Conservation (phyloP, 805 yeast genomes). For the Candida montana region DNA sequence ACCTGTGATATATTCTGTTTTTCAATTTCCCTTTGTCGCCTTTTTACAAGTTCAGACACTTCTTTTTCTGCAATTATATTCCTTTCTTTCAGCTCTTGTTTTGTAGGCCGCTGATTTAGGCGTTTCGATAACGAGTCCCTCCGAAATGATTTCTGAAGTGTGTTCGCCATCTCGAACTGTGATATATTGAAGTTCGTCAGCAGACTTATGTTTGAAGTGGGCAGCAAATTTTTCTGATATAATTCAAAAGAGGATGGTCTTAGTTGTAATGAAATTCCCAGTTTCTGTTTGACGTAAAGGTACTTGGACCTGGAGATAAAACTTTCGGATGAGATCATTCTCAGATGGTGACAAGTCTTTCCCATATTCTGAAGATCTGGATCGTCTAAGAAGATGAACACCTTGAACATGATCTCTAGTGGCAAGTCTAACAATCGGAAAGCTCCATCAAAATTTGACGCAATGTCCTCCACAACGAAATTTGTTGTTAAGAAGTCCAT, state of each 20-base stretch:
- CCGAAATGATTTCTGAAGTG: slow-evolving; percentile 15
- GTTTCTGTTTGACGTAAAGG: slow-evolving; percentile 15
- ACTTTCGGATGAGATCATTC: slow-evolving; percentile 17
- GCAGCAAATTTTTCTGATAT: slow-evolving; percentile 18
- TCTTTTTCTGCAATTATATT: slow-evolving; percentile 15
- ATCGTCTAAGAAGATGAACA: slow-evolving; percentile 19
- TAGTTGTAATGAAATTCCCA: slow-evolving; percentile 16
- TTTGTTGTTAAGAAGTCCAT: slow-evolving; percentile 24
- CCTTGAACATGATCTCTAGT: slow-evolving; percentile 20
- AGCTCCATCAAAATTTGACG: slow-evolving; percentile 10
- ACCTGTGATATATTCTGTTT: slow-evolving; percentile 15
- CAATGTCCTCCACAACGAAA: slow-evolving; percentile 12
- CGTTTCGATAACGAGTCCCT: slow-evolving; percentile 16
- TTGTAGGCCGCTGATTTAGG: slow-evolving; percentile 18
- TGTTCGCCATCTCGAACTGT: slow-evolving; percentile 4
- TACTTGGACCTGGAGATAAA: slow-evolving; percentile 19
- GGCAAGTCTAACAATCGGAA: slow-evolving; percentile 23
- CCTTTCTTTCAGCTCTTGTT: slow-evolving; percentile 15
- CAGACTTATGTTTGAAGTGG: slow-evolving; percentile 2
- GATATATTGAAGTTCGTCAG: slow-evolving; percentile 5
- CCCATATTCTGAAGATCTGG: slow-evolving; percentile 18
- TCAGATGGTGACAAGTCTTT: slow-evolving; percentile 16
- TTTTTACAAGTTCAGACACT: slow-evolving; percentile 5
- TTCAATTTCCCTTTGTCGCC: slow-evolving; percentile 12
- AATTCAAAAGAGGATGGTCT: slow-evolving; percentile 14